Percentiles rank a stretch among this genome's conserved stretches.
phyloP scores from a whole-genome alignment of 1,139 yeast species.

The Yamadazyma dushanensis region DNA sequence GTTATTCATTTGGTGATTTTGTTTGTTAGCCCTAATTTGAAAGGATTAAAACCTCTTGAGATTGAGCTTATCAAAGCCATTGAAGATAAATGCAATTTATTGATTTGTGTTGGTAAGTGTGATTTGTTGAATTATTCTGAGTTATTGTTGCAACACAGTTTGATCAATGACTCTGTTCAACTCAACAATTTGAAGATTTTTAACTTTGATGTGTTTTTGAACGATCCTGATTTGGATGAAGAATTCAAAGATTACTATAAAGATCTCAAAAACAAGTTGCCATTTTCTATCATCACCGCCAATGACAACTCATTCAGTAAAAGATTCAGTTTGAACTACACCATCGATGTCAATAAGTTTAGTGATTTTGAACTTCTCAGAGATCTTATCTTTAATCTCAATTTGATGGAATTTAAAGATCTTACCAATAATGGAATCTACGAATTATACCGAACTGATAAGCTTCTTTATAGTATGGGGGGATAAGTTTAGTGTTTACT shows the following conservation, averaged over 20 bases:
- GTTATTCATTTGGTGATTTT: slow-evolving; percentile 62
- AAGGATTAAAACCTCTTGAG: slow-evolving; percentile 40
- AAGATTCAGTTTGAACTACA: slow-evolving; percentile 17
- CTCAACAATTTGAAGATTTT: slow-evolving; percentile 47
- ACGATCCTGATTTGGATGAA: slow-evolving; percentile 11
- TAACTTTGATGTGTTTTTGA: slow-evolving; percentile 34
- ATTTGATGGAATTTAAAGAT: slow-evolving; percentile 67
- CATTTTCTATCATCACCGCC: slow-evolving; percentile 24
- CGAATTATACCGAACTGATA: slow-evolving; percentile 54
- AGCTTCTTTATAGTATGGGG: slow-evolving; percentile 9
- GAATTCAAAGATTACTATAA: slow-evolving; percentile 13
- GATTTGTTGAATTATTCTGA: slow-evolving; percentile 56
- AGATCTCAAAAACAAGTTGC: slow-evolving; percentile 18
- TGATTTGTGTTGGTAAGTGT: slow-evolving; percentile 58
- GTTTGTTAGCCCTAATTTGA: slow-evolving; percentile 58
- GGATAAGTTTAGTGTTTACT: not conserved
- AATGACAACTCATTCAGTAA: slow-evolving; percentile 10
- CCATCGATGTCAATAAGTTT: slow-evolving; percentile 45
- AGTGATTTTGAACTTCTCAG: slow-evolving; percentile 59
- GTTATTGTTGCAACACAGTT: slow-evolving; percentile 34
- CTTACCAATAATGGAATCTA: slow-evolving; percentile 59
- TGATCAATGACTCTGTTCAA: slow-evolving; percentile 45
- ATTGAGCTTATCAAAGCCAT: slow-evolving; percentile 51
- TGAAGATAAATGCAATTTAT: slow-evolving; percentile 52
- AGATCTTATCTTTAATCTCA: slow-evolving; percentile 62